A percentile compares a stretch with the other conserved stretches of the same genome.
These are phyloP conservation scores for Fonsecaea monophora DNA, from an alignment of 2,329 filamentous ascomycete genomes.

Conservation along the genomic window DNA sequence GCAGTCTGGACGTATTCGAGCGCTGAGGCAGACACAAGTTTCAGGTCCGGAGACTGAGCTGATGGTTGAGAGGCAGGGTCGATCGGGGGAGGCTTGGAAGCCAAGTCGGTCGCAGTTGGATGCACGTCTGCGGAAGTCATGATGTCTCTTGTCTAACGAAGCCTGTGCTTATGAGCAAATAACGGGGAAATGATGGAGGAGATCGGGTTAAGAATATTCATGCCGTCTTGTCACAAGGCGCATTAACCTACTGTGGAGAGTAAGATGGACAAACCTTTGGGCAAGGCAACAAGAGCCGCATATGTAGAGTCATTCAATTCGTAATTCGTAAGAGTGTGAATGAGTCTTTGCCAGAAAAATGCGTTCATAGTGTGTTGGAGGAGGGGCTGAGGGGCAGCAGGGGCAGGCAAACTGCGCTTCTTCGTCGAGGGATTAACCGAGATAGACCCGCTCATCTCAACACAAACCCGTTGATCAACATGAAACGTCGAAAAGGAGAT, in stretches of 20 bases:
- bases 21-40: slow-evolving; percentile 61
- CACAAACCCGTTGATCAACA: too few relatives aligned
- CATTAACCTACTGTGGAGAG: not conserved
- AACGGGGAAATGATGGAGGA: not conserved
- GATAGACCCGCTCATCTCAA: not conserved
- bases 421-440: not conserved
- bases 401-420: not conserved
- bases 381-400: not conserved
- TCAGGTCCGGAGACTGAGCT: slow-evolving; percentile 58
- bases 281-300: not conserved
- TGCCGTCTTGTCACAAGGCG: not conserved
- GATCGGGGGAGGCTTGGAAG: slow-evolving; percentile 41
- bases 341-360: not conserved
- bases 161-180: slow-evolving; percentile 12
- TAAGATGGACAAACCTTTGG: not conserved
- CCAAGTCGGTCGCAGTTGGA: slow-evolving; percentile 10
- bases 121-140: slow-evolving; percentile 22
- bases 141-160: not conserved
- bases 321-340: not conserved
- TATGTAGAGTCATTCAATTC: not conserved
- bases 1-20: slow-evolving; percentile 61
- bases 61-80: slow-evolving; percentile 51
- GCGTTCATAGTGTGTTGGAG: not conserved
- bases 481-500: not conserved
- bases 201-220: not conserved